Evolutionary conservation across 1,139 yeast genomes (phyloP), one percentile per base, ranked within the genome.

Genomic region (Arxiozyma telluris): DNA sequence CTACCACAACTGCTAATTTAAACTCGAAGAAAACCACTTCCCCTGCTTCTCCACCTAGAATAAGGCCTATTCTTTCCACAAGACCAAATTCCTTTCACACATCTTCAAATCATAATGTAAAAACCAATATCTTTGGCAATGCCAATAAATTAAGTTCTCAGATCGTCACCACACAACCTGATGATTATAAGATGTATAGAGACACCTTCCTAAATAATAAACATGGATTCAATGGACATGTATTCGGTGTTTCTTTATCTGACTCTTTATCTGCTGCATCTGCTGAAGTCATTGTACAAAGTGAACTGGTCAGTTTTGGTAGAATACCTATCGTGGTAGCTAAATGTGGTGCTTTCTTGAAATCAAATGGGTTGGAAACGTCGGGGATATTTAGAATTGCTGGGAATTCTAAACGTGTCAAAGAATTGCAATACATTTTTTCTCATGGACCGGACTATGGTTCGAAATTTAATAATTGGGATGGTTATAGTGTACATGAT

Each of bases 351-450:
- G 84, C 87, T 1, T 91, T 73, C 66, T 72, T 93, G 58, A 93
- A 93, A 65, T 81, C 81, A 52, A 83, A 88, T 60, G 95, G 87
- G 9, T 71, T 86, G 49, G 77, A 77, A 41, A 85, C 87, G 1
- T 96, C 93, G 67, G 98, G 99, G 4, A 88, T 94, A 8, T 93
- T 93, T 68, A 76, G 99, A 58, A 87, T 93, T 3, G 94, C 95
- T 1, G 99, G 99, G 9, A 85, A 96, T 17, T 84, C 91, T 25
- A 86, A 89, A 66, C 77, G 98, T 53, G 83, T 93, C 49, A 88
- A 88, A 63, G 95, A 89, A 62, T 74, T 93, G 51, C 98, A 93
- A 69, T 77, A 80, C 44, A 77, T 85, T 9, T 93, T 93, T 73
- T 88, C 91, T 57, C 74, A 86, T 2, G 90, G 96, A 1, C 98